Percentiles rank a stretch among this genome's conserved stretches.
Conservation (phyloP, 2,329 filamentous ascomycete genomes). For the Beauveria sp. region DNA sequence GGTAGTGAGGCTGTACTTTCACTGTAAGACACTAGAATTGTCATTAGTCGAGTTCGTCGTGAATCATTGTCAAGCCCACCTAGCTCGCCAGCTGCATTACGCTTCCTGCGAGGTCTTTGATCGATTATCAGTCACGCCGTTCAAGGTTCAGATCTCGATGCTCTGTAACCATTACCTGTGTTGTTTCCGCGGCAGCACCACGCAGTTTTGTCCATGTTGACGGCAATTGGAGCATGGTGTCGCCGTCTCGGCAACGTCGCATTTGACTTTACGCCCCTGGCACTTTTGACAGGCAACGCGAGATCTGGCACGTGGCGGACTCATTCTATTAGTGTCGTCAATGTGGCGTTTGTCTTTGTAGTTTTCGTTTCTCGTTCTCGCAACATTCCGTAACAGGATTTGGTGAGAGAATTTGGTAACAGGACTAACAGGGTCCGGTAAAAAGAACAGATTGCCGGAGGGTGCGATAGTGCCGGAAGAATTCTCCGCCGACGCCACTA, state of each 20-base stretch:
- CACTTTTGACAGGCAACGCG: slow-evolving; percentile 1
- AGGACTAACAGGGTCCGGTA: no score
- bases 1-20: background rate
- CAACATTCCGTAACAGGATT: no score
- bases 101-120: background rate
- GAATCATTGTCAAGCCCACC: background rate
- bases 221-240: background rate
- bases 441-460: no score
- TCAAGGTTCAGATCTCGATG: background rate
- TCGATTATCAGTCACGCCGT: background rate
- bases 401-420: no score
- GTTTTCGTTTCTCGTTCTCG: no score
- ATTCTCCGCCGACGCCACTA: no score
- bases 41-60: background rate
- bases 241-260: background rate
- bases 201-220: background rate
- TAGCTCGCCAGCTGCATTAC: background rate
- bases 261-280: slow-evolving; percentile 1
- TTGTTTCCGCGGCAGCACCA: background rate
- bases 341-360: no score
- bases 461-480: no score
- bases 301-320: background rate
- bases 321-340: background rate
- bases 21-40: background rate
- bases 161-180: background rate